Percentiles rank a stretch among this genome's conserved stretches.
phyloP scores from a whole-genome alignment of 2,329 filamentous ascomycete genomes.

The Cadophora sp. region DNA sequence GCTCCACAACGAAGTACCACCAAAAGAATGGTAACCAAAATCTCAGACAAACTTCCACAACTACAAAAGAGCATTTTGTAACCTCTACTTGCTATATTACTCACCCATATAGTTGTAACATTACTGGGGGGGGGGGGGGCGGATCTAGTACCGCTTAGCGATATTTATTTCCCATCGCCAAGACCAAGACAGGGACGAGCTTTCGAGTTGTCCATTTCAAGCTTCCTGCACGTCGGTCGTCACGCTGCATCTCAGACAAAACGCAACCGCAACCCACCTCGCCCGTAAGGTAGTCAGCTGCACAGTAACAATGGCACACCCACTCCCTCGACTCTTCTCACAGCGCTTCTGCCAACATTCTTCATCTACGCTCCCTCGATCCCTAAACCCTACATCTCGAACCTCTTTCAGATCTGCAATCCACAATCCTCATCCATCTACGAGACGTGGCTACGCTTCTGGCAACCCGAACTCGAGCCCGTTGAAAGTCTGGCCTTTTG shows the following conservation, averaged over 20 bases:
- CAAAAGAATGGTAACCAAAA: too few species aligned
- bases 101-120: neutral
- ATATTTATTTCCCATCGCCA: conserved; percentile 7
- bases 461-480: conserved; percentile 43
- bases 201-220: conserved; percentile 24
- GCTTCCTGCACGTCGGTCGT: conserved; percentile 29
- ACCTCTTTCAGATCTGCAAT: conserved; percentile 31
- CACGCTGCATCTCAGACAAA: conserved; percentile 27
- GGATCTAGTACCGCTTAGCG: conserved; percentile 3
- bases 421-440: conserved; percentile 20
- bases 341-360: conserved; percentile 39
- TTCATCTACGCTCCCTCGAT: conserved; percentile 29
- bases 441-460: conserved; percentile 40
- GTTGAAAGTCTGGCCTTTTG: conserved; percentile 49
- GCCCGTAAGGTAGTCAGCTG: neutral
- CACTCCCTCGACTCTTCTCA: conserved; percentile 38
- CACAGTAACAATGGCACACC: conserved; percentile 40
- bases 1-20: too few species aligned
- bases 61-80: too few species aligned
- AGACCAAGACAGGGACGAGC: neutral
- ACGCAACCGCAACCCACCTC: conserved; percentile 5
- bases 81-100: too few species aligned
- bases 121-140: neutral
- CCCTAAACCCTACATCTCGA: conserved; percentile 33
- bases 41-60: too few species aligned